These are phyloP conservation scores for Clavispora vitiphila DNA, from an alignment of 805 yeast genomes.

Conservation along the genomic window DNA sequence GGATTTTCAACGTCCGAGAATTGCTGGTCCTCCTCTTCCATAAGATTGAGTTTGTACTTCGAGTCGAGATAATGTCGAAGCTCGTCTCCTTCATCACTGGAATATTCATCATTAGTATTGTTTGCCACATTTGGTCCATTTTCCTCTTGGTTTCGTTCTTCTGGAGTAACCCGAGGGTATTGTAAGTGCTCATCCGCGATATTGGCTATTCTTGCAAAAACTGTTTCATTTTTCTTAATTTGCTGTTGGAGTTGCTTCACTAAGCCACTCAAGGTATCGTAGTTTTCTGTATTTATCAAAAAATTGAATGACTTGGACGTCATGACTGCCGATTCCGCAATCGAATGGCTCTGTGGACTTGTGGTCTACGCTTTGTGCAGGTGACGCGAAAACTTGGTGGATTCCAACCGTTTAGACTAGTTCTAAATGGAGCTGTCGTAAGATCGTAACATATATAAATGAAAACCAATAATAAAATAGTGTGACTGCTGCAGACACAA, in stretches of 20 bases:
- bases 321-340: neutral
- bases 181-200: conserved; percentile 19
- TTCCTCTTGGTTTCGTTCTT: neutral
- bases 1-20: conserved; percentile 10
- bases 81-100: conserved; percentile 11
- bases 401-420: neutral
- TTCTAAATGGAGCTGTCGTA: neutral
- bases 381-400: neutral
- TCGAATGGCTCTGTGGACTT: no score
- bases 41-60: conserved; percentile 6
- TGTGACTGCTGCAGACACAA: neutral
- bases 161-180: conserved; percentile 4
- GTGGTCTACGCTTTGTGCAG: neutral
- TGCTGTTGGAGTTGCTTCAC: conserved; percentile 15
- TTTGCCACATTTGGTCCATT: neutral
- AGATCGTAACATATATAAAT: conserved; percentile 1
- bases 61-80: conserved; percentile 24
- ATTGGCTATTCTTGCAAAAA: conserved; percentile 18
- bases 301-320: conserved; percentile 6
- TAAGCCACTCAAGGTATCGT: conserved; percentile 24
- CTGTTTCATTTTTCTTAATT: conserved; percentile 21
- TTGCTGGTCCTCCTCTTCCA: conserved; percentile 3
- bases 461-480: neutral
- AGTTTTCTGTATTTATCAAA: conserved; percentile 27
- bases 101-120: no score